Evolutionary conservation across 75 land plant genomes (phyloP), one percentile per base, ranked within the genome.

Genomic region (Sequoiadendron giganteum): DNA sequence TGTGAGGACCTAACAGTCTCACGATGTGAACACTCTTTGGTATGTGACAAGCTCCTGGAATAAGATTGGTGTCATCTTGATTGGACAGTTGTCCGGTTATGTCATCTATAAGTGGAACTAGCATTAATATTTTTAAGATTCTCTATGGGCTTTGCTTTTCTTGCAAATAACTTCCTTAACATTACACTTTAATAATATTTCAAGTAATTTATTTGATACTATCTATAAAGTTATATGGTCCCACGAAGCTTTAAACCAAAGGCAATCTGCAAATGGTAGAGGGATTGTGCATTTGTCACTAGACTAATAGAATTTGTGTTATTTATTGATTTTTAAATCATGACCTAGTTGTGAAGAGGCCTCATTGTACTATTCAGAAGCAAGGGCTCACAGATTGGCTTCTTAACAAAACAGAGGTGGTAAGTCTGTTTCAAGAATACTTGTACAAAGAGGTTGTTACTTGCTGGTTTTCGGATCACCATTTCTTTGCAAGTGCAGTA

Each of bases 61-160:
- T 82, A 82, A 82, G 84, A 82, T 47, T 47, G 84, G 48, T 82
- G 47, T 79, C 84, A 82, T 82, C 49, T 45, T 82, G 32, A 82
- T 49, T 47, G 47, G 84, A 82, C 43, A 45, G 84, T n/a, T 82
- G 84, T 82, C 10, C 25, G 28, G 13, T 82, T 45, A 47, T 45
- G 84, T 82, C 84, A 43, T 34, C 45, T 36, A 36, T 47, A 40
- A 15, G 52, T 38, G 84, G 47, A 43, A 47, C 13, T 15, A 45
- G 15, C 15, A 82, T 82, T 47, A 47, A 47, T 28, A 82, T 47
- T 82, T 16, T 82, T 45, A 2, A 5, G 54, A 28, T 82, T 25
- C 49, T 45, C 14, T 45, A n/a, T 43, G 45, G 8, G 52, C n/a
- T 42, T 0, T 28, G 43, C 28, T 47, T 82, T 47, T 47, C 32